These are phyloP conservation scores for Hemileccinum hortonii DNA, from an alignment of 1,284 basidiomycete species.

Conservation along the genomic window DNA sequence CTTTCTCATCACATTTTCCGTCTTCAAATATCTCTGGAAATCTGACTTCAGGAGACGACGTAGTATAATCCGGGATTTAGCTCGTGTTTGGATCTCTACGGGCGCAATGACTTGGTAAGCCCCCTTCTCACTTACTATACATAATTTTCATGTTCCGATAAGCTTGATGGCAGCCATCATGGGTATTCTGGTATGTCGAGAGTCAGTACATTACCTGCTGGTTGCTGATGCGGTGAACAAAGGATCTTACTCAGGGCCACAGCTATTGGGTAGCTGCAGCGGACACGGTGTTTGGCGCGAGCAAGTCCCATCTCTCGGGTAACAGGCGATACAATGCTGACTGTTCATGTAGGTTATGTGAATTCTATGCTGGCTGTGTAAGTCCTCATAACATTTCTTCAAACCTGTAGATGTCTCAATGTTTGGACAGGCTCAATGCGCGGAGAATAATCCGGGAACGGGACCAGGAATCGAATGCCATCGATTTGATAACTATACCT, in stretches of 20 bases:
- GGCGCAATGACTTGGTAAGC: slow-evolving; percentile 12
- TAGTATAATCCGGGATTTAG: background rate
- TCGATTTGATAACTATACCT: no score
- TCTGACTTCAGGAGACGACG: slow-evolving; percentile 10
- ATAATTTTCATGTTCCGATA: no score
- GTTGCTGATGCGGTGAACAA: no score
- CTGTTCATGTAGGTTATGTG: slow-evolving; percentile 6
- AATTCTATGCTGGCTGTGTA: slow-evolving; percentile 15
- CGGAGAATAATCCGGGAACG: no score
- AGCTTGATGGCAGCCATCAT: no score
- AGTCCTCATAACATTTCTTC: no score
- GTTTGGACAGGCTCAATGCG: no score
- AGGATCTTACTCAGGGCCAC: background rate
- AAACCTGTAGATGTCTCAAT: no score
- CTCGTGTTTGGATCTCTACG: slow-evolving; percentile 1
- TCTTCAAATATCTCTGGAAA: slow-evolving; percentile 16
- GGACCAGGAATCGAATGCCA: no score
- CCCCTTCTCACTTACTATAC: background rate
- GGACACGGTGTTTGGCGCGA: background rate
- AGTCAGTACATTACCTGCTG: no score
- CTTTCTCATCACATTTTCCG: slow-evolving; percentile 2
- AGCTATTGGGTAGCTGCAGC: background rate
- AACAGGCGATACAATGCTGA: no score
- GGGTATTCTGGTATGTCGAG: no score
- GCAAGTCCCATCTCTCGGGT: background rate